Evolutionary conservation across 2,329 filamentous ascomycete genomes (phyloP), one percentile per base, ranked within the genome.

Genomic region (Xylariales sp.): DNA sequence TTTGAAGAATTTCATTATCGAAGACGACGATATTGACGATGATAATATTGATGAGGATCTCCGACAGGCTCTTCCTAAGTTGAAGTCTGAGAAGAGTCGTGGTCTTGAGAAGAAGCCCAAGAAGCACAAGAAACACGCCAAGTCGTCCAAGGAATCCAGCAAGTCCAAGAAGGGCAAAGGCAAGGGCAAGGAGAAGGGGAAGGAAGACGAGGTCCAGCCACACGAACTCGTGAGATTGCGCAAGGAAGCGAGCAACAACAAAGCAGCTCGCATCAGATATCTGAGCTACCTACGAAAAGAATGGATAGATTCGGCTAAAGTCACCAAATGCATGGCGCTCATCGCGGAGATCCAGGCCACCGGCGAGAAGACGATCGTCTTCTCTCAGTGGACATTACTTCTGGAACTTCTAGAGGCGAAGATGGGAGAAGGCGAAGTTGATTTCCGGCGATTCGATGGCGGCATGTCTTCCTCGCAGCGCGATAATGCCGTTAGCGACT

Each of bases 311-410:
- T 93, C 86, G 15, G 80, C 86, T 20, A 93, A 91, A 62, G 80
- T 88, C 21, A 76, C 79, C 16, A 82, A 83, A 57, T 78, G 80
- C 5, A 64, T 86, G 42, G 78, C 86, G 41, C 70, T 90, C 5
- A 65, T 91, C 10, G 57, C 66, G 9, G 59, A 65, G 11, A 62
- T 71, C 24, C 61, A 66, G 42, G 50, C 59, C 9, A 64, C 75
- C 3, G 74, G 73, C 2, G 83, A 88, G 58, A 91, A 91, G 62
- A 87, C 84, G 0, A 83, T 93, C 40, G 76, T 93, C 47, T 93
- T 93, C 65, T 86, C 81, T 43, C 86, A 89, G 53, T 93, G 86
- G 66, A 90, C 87, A 0, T 81, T 84, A 0, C 70, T 91, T 14
- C 76, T 93, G 3, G 86, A 91, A 60, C 71, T 91, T 4, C 67